A percentile compares a stretch with the other conserved stretches of the same genome.
Evolutionary conservation across 108 stramenopile genomes (phyloP).

Genomic region (Nitzschia sp.): DNA sequence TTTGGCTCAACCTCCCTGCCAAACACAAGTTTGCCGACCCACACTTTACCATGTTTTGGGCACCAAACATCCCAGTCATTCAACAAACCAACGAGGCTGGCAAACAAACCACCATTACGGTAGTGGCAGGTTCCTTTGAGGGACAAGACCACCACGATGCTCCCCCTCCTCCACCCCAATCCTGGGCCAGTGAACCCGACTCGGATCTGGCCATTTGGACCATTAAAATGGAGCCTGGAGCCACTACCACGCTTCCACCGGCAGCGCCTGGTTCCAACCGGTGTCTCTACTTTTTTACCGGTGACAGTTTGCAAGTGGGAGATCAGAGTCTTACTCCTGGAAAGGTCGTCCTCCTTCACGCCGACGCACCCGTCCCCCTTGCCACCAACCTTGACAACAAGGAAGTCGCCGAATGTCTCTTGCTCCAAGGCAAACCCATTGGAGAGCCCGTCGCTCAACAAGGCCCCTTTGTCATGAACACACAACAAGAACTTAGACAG

Average conservation of each 20-base stretch:
- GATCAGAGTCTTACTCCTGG: constrained; percentile 30
- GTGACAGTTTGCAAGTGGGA: constrained; percentile 31
- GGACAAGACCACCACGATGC: constrained; percentile 35
- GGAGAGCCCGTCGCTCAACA: constrained; percentile 80
- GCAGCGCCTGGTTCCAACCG: constrained; percentile 53
- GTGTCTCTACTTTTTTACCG: constrained; percentile 63
- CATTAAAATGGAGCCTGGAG: constrained; percentile 55
- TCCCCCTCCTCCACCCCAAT: constrained; percentile 38
- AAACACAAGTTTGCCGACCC: constrained; percentile 77
- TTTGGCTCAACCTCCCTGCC: constrained; percentile 84
- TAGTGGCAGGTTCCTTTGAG: constrained; percentile 59
- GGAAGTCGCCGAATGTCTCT: constrained; percentile 46
- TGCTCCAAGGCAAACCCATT: constrained; percentile 69
- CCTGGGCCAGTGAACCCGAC: constrained; percentile 55
- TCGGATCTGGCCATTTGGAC: constrained; percentile 69
- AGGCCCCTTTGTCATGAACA: constrained; percentile 94
- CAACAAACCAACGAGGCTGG: constrained; percentile 42
- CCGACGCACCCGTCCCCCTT: constrained; percentile 42
- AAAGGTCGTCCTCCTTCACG: constrained; percentile 39
- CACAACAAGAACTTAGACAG: constrained; percentile 68
- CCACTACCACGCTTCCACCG: constrained; percentile 45
- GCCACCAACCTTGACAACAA: constrained; percentile 44
- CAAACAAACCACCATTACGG: constrained; percentile 44
- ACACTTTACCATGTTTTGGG: constrained; percentile 79
- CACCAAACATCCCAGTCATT: constrained; percentile 43